Conservation (phyloP, 805 yeast genomes). For the Candida chauliodis region DNA sequence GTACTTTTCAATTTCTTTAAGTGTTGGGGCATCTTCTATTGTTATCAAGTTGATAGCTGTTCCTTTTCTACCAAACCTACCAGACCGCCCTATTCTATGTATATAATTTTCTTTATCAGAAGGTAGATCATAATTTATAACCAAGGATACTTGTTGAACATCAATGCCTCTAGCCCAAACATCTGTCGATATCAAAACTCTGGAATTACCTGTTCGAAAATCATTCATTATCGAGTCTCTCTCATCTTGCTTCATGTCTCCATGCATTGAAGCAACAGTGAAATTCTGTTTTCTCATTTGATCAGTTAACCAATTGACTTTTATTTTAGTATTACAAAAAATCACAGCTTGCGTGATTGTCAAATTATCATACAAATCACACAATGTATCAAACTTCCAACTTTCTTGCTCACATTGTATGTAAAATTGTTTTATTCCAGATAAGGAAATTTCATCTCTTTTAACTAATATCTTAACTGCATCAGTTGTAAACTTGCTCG, state of each 20-base stretch:
- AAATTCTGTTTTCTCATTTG: constrained; percentile 77
- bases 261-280: constrained; percentile 95
- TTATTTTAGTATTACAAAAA: constrained; percentile 94
- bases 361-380: constrained; percentile 91
- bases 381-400: constrained; percentile 90
- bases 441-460: constrained; percentile 89
- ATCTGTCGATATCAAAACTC: constrained; percentile 94
- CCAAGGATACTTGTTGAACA: constrained; percentile 95
- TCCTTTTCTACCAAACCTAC: constrained; percentile 98
- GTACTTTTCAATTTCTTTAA: constrained; percentile 72
- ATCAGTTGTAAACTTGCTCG: constrained; percentile 86
- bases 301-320: constrained; percentile 87
- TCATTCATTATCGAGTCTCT: constrained; percentile 94
- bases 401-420: constrained; percentile 89
- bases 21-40: constrained; percentile 64
- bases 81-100: constrained; percentile 97
- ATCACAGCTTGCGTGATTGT: constrained; percentile 97
- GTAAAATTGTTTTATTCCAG: constrained; percentile 91
- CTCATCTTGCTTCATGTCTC: constrained; percentile 93
- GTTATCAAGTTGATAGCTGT: constrained; percentile 95
- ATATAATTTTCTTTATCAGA: constrained; percentile 90
- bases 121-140: constrained; percentile 93
- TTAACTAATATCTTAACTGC: constrained; percentile 93
- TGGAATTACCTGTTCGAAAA: constrained; percentile 88
- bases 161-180: constrained; percentile 98